phyloP scores from a whole-genome alignment of 495 filamentous ascomycete species.

The Tetracladium marchalianum region DNA sequence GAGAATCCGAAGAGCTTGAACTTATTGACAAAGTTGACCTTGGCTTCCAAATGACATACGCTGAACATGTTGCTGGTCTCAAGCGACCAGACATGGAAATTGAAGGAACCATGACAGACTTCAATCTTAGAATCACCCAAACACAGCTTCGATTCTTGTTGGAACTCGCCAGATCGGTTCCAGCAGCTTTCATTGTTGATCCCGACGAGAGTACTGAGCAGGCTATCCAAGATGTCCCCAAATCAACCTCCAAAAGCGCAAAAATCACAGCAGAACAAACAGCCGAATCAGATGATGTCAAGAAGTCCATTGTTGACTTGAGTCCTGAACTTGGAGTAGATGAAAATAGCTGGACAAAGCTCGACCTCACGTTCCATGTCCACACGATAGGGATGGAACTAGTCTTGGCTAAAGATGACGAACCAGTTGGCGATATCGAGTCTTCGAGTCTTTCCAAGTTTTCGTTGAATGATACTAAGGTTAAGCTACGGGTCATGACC shows the following conservation, averaged over 20 bases:
- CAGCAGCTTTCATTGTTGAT: conserved; percentile 75
- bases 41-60: conserved; percentile 80
- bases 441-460: conserved; percentile 83
- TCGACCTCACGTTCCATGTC: conserved; percentile 88
- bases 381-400: conserved; percentile 81
- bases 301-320: conserved; percentile 40
- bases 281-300: conserved; percentile 14
- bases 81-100: conserved; percentile 88
- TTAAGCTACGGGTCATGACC: conserved; percentile 91
- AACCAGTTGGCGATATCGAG: conserved; percentile 68
- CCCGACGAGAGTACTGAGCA: conserved; percentile 42
- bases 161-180: conserved; percentile 75
- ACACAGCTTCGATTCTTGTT: conserved; percentile 83
- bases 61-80: conserved; percentile 68
- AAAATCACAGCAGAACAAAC: conserved; percentile 24
- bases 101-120: conserved; percentile 79
- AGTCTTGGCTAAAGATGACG: conserved; percentile 61
- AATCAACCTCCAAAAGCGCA: conserved; percentile 33
- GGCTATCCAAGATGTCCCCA: conserved; percentile 53
- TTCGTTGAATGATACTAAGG: conserved; percentile 79
- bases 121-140: conserved; percentile 83
- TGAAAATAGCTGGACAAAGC: conserved; percentile 75
- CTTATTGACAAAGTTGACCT: conserved; percentile 95
- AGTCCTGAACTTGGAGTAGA: conserved; percentile 53
- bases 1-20: conserved; percentile 73